phyloP scores from a whole-genome alignment of 139 green algal species.

The Chlorella sp. region DNA sequence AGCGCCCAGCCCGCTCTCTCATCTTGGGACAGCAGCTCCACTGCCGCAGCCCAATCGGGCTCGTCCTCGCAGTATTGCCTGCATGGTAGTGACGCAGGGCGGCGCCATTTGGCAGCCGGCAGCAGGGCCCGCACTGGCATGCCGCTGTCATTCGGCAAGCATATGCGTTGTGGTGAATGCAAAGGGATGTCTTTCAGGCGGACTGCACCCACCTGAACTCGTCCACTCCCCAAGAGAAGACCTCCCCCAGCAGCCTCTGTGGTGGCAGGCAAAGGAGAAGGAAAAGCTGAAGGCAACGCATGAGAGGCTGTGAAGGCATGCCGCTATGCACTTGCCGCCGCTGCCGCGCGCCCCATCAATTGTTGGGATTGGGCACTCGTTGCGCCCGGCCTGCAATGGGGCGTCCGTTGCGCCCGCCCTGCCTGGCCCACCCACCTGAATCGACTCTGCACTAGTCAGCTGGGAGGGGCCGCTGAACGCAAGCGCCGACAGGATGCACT shows the following conservation, averaged over 20 bases:
- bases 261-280: background rate
- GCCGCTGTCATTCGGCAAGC: no score
- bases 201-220: conserved; percentile 16
- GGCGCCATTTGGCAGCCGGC: no score
- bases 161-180: no score
- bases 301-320: background rate
- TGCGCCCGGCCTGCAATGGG: no score
- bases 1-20: conserved; percentile 64
- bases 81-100: no score
- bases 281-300: background rate
- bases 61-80: conserved; percentile 51
- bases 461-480: background rate
- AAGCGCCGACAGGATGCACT: conserved; percentile 41
- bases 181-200: no score
- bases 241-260: conserved; percentile 43
- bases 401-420: no score
- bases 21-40: conserved; percentile 60
- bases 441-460: conserved; percentile 24
- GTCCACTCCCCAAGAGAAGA: conserved; percentile 45
- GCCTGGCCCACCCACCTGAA: conserved; percentile 36
- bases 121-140: no score
- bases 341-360: no score
- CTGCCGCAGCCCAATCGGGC: conserved; percentile 43
- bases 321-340: background rate
- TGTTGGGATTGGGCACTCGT: no score